phyloP scores from a whole-genome alignment of 805 yeast genomes.

The Tetrapisispora namnaoensis region DNA sequence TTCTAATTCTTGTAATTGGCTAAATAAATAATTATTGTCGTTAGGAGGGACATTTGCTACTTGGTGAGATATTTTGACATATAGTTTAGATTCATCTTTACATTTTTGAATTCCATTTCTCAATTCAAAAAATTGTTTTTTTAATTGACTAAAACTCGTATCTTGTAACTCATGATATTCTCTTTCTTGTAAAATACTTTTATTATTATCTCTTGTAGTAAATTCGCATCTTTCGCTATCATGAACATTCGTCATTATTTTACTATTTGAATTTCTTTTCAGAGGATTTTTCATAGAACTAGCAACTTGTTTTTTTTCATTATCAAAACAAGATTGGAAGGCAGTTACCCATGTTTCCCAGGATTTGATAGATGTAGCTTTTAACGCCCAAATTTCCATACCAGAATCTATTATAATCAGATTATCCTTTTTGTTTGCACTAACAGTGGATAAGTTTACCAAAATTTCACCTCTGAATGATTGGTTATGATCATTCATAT shows the following conservation, averaged over 20 bases:
- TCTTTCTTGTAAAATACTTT: not conserved
- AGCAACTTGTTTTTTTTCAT: not conserved
- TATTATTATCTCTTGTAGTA: not conserved
- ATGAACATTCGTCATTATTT: constrained; percentile 1
- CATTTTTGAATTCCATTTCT: not conserved
- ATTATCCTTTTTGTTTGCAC: constrained; percentile 58
- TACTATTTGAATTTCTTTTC: not conserved
- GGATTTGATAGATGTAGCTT: constrained; percentile 52
- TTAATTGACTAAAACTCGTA: not conserved
- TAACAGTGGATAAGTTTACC: constrained; percentile 66
- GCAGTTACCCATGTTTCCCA: constrained; percentile 81
- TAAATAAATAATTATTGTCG: constrained; percentile 17
- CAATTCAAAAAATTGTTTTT: not conserved
- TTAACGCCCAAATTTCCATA: constrained; percentile 85
- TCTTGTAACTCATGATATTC: not conserved
- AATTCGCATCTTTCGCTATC: constrained; percentile 1
- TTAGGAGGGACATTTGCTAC: not conserved
- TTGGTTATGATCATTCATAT: constrained; percentile 57
- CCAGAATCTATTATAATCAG: constrained; percentile 87
- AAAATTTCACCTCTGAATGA: constrained; percentile 85
- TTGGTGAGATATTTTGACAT: not conserved
- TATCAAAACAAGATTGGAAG: constrained; percentile 38
- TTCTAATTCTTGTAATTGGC: constrained; percentile 19
- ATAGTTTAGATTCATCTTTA: not conserved
- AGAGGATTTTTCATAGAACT: not conserved